Conservation (phyloP, 139 green algal genomes). For the Monoraphidium neglectum region DNA sequence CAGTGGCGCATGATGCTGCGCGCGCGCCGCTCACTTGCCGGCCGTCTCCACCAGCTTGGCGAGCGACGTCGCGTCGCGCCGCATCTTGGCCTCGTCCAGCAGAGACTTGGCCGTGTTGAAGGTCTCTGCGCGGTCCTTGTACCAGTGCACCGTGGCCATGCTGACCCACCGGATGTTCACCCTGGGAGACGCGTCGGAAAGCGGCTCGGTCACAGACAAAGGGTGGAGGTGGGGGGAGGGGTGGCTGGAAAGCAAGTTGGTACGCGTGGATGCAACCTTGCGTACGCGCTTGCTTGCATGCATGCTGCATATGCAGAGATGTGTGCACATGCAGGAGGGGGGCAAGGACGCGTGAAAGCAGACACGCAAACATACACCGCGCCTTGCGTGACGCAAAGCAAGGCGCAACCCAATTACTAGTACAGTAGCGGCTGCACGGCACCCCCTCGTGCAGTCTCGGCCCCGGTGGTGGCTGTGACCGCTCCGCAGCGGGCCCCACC, state of each 20-base stretch:
- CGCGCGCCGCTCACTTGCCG: not conserved
- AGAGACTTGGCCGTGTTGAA: not conserved
- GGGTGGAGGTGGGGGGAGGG: too few relatives aligned
- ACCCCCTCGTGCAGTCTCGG: too few relatives aligned
- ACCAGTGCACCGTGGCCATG: not conserved
- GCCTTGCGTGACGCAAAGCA: too few relatives aligned
- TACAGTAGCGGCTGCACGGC: too few relatives aligned
- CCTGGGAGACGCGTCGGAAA: not conserved
- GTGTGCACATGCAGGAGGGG: not conserved
- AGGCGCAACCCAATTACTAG: too few relatives aligned
- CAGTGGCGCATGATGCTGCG: too few relatives aligned
- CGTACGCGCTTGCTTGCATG: too few relatives aligned
- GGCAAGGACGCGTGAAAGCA: not conserved
- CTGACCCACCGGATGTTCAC: slow-evolving; percentile 15
- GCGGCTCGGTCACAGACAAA: too few relatives aligned
- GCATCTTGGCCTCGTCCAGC: not conserved
- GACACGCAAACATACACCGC: not conserved
- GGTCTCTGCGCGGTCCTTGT: not conserved
- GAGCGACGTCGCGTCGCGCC: not conserved
- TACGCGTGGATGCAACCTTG: too few relatives aligned
- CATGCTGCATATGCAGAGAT: too few relatives aligned
- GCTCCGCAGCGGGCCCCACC: not conserved
- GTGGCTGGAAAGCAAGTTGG: too few relatives aligned
- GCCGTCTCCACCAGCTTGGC: not conserved
- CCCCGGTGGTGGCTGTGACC: too few relatives aligned